Evolutionary conservation across 345 rosid species (phyloP).

Genomic region (Lepidium africanum): DNA sequence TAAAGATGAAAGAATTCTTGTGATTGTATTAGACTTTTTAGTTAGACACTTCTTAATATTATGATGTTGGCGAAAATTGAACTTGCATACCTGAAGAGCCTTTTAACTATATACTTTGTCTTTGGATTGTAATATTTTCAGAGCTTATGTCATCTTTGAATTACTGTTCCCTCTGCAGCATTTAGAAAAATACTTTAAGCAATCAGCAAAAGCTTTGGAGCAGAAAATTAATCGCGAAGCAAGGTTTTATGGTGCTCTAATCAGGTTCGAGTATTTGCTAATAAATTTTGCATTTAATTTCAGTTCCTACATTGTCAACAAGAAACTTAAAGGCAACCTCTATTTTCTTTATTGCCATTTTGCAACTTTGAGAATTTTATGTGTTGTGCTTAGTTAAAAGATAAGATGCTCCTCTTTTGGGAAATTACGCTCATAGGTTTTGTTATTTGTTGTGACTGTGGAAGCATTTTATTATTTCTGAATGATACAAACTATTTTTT

Average conservation of each 20-base stretch:
- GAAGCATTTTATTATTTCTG: background rate
- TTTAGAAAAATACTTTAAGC: slow-evolving; percentile 86
- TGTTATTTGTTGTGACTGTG: background rate
- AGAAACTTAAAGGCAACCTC: background rate
- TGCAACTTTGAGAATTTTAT: background rate
- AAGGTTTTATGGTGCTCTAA: slow-evolving; percentile 92
- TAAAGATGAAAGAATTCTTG: background rate
- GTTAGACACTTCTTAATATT: background rate
- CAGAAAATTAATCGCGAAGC: slow-evolving; percentile 81
- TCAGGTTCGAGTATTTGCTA: slow-evolving; percentile 44
- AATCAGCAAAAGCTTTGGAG: slow-evolving; percentile 82
- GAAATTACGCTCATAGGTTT: background rate
- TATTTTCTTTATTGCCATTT: background rate
- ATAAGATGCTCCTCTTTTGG: background rate
- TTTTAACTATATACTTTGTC: background rate
- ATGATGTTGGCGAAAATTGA: background rate
- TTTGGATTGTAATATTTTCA: background rate
- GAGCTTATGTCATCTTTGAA: background rate
- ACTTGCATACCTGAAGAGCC: background rate
- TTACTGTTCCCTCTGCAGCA: slow-evolving; percentile 38
- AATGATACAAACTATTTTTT: background rate
- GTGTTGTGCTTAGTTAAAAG: background rate
- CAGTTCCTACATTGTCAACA: background rate
- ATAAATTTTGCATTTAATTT: background rate
- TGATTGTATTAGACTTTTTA: background rate